These are phyloP conservation scores for Zygosaccharomyces sapae DNA, from an alignment of 1,139 yeast genomes.

Conservation along the genomic window DNA sequence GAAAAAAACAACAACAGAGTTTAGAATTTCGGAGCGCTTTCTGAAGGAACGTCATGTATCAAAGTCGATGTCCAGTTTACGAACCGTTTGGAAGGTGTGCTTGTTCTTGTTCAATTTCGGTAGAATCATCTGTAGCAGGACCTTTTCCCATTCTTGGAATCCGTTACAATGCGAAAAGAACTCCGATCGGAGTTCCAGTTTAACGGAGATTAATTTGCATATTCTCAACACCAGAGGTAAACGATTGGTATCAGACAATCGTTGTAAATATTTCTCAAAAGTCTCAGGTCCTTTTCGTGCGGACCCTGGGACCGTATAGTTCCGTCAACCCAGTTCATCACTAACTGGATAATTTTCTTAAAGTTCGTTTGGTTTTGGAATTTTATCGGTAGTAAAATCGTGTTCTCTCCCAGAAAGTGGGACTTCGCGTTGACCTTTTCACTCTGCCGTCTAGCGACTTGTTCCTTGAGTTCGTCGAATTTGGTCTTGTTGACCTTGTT, in stretches of 20 bases:
- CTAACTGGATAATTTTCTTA: slow-evolving; percentile 38
- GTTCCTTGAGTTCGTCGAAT: slow-evolving; percentile 20
- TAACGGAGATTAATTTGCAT: slow-evolving; percentile 23
- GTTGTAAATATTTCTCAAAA: slow-evolving; percentile 36
- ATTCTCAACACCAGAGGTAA: slow-evolving; percentile 25
- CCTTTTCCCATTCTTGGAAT: slow-evolving; percentile 33
- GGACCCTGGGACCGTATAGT: slow-evolving; percentile 51
- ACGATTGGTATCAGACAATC: slow-evolving; percentile 25
- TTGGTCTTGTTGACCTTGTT: slow-evolving; percentile 37
- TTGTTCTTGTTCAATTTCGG: slow-evolving; percentile 28
- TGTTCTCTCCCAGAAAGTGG: slow-evolving; percentile 27
- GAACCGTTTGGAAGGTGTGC: slow-evolving; percentile 24
- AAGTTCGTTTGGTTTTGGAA: slow-evolving; percentile 39
- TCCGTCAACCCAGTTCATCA: slow-evolving; percentile 48
- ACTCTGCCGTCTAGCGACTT: slow-evolving; percentile 36
- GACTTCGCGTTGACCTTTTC: slow-evolving; percentile 17
- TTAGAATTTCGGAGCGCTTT: too few species aligned
- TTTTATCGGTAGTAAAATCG: slow-evolving; percentile 36
- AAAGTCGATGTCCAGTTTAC: slow-evolving; percentile 26
- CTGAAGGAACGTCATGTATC: slow-evolving; percentile 22
- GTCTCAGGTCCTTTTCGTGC: slow-evolving; percentile 49
- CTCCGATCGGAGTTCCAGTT: slow-evolving; percentile 19
- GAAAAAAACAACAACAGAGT: background rate
- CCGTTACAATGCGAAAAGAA: slow-evolving; percentile 17
- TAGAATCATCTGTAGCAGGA: slow-evolving; percentile 23